Evolutionary conservation across 2,329 filamentous ascomycete genomes (phyloP).

Genomic region (Clonostachys sp.): DNA sequence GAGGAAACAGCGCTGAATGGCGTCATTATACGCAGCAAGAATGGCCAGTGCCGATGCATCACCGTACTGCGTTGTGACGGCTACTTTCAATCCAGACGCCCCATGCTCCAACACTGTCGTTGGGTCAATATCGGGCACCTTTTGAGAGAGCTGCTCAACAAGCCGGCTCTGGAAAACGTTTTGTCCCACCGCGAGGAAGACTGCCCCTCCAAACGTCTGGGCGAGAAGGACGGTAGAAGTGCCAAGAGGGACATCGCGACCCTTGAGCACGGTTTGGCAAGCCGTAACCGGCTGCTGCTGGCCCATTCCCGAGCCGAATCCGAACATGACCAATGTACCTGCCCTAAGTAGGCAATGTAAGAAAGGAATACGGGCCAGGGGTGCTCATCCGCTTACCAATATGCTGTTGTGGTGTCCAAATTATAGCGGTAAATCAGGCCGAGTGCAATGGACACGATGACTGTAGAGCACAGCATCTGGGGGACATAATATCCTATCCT

Average conservation of each 20-base stretch:
- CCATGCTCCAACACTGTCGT: conserved; percentile 21
- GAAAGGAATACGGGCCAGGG: neutral
- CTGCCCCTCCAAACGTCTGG: conserved; percentile 7
- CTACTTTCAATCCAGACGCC: conserved; percentile 43
- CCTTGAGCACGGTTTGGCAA: conserved; percentile 7
- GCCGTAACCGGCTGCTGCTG: conserved; percentile 7
- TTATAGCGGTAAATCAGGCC: conserved; percentile 5
- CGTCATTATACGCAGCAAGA: conserved; percentile 50
- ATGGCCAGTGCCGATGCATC: conserved; percentile 39
- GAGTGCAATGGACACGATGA: conserved; percentile 1
- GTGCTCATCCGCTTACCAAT: neutral
- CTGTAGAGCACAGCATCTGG: conserved; percentile 6
- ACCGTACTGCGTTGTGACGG: conserved; percentile 25
- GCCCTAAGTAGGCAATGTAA: conserved; percentile 2
- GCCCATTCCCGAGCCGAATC: conserved; percentile 5
- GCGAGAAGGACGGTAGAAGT: conserved; percentile 7
- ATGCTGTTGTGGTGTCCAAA: conserved; percentile 1
- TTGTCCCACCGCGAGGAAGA: conserved; percentile 8
- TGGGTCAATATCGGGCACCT: conserved; percentile 21
- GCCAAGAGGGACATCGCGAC: conserved; percentile 5
- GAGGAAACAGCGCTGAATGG: conserved; percentile 34
- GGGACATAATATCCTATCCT: conserved; percentile 8
- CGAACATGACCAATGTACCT: conserved; percentile 4
- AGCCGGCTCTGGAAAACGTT: conserved; percentile 9
- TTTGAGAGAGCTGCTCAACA: neutral